Percentiles rank a stretch among this genome's conserved stretches.
phyloP scores from a whole-genome alignment of 1,284 basidiomycete species.

The Ceratobasidium sp. region DNA sequence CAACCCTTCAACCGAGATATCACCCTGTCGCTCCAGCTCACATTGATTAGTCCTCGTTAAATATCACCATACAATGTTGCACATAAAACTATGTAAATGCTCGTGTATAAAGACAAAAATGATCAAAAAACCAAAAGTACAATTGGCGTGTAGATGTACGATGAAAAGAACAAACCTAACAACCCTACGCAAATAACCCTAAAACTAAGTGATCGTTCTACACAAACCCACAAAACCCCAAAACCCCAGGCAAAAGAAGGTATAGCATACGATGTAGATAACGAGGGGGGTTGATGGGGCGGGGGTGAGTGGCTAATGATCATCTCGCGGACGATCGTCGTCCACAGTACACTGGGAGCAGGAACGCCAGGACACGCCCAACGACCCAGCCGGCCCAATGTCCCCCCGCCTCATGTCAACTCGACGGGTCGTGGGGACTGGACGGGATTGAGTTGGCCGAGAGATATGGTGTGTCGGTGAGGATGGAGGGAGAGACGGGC shows the following conservation, averaged over 20 bases:
- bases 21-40: too few species aligned
- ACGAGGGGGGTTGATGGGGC: not conserved
- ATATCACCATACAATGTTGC: conserved; percentile 3
- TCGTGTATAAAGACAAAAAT: conserved; percentile 10
- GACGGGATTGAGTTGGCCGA: conserved; percentile 7
- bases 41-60: not conserved
- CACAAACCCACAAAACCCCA: not conserved
- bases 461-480: conserved; percentile 20
- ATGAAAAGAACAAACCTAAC: not conserved
- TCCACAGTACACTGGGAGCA: conserved; percentile 25
- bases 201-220: too few species aligned
- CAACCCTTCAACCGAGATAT: too few species aligned
- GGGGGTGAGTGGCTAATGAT: not conserved
- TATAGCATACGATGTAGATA: not conserved
- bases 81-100: conserved; percentile 8
- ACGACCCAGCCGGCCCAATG: not conserved
- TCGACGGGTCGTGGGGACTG: not conserved
- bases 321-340: conserved; percentile 2
- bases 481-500: not conserved
- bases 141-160: conserved; percentile 1
- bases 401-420: conserved; percentile 35
- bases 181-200: not conserved
- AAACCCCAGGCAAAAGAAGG: not conserved
- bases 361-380: conserved; percentile 10
- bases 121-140: not conserved